Base-by-base conservation (phyloP, 495 filamentous ascomycete genomes). In the Trypethelium eluteriae region DNA sequence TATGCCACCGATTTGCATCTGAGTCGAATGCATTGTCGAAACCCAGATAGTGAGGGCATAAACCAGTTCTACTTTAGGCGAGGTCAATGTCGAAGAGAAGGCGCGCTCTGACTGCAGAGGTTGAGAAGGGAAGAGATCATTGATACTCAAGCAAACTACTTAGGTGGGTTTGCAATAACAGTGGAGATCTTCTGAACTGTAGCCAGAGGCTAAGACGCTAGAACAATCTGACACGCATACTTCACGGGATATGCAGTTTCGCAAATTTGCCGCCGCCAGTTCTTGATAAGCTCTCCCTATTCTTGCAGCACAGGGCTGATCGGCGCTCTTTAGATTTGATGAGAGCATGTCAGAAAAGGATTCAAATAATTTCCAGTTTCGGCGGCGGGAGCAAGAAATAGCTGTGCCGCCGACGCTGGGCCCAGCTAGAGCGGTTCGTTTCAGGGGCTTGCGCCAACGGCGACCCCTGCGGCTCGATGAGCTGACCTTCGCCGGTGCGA, bases 351-450 rank as follows among this genome's bases (percentile, higher is more conserved):
- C 25, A 10, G 7, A 36, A 36, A 36, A 59, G 53, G 53, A 59
- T 59, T 2, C 11, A 35, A 7, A 59, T 32, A 14, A 36, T 59
- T 59, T 34, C 53, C 53, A 11, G 32, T 59, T 59, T 10, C 53
- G 53, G 53, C 53, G 53, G 18, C 32, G 53, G 53, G 18, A 18
- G 53, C 53, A 59, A 59, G 25, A 59, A 59, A 59, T 59, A 59
- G 53, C 25, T 59, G 7, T 59, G 25, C 5, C 7, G 6, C 53
- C 53, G 53, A 59, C 36, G 53, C 25, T 5, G 36, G 4, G 7
- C 53, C 53, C 53, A 32, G 25, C 25, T 36, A 59, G 53, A 59
- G 53, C 53, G 53, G 53, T 59, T 59, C 53, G 53, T 59, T 59
- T 59, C 53, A 59, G 53, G 53, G 53, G 53, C 53, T 36, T 59